Evolutionary conservation across 83 land plant species (phyloP).

Genomic region (Diphasiastrum complanatum): DNA sequence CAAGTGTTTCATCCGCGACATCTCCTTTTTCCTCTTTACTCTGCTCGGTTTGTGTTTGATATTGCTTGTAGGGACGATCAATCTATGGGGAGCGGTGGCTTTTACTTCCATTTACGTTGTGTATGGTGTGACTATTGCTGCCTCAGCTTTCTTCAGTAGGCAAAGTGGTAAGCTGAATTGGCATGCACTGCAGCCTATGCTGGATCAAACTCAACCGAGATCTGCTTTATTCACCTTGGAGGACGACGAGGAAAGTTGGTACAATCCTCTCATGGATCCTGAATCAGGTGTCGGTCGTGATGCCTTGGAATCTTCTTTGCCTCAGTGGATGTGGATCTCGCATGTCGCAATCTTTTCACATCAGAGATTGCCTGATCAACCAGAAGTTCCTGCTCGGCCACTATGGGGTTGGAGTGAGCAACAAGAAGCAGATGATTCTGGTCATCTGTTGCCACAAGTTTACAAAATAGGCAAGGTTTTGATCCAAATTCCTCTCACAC

Average conservation of each 20-base stretch:
- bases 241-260: constrained; percentile 21
- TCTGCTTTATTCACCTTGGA: no score
- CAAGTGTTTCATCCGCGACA: constrained; percentile 22
- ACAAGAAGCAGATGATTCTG: constrained; percentile 23
- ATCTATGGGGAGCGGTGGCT: constrained; percentile 24
- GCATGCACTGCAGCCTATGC: constrained; percentile 48
- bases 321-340: constrained; percentile 38
- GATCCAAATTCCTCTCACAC: constrained; percentile 42
- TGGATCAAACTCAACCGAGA: constrained; percentile 26
- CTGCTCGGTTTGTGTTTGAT: constrained; percentile 14
- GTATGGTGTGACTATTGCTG: constrained; percentile 25
- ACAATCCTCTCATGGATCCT: constrained; percentile 24
- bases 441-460: no score
- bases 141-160: constrained; percentile 39
- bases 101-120: constrained; percentile 16
- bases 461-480: no score
- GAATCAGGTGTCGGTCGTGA: constrained; percentile 9
- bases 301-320: constrained; percentile 17
- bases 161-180: constrained; percentile 32
- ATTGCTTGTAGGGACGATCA: constrained; percentile 15
- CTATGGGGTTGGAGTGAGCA: constrained; percentile 44
- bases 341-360: constrained; percentile 32
- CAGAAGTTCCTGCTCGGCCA: constrained; percentile 21
- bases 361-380: constrained; percentile 21
- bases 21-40: constrained; percentile 19